phyloP scores from a whole-genome alignment of 2,329 filamentous ascomycete species.

The Helotiales sp. region DNA sequence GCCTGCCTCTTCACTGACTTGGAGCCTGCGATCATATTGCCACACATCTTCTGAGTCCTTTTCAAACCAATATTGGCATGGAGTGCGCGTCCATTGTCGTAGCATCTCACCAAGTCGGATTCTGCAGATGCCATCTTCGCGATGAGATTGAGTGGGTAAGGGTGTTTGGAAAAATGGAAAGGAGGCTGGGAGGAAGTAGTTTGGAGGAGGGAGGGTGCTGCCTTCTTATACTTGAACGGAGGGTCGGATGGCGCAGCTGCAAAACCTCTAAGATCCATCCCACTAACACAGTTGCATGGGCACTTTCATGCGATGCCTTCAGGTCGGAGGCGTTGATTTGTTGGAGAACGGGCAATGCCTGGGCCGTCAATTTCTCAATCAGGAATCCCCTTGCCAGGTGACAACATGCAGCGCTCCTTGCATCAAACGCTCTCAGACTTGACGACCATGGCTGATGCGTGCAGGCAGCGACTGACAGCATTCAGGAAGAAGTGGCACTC shows the following conservation, averaged over 20 bases:
- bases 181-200: conserved; percentile 17
- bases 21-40: conserved; percentile 10
- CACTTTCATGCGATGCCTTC: conserved; percentile 17
- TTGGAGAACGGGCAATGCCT: conserved; percentile 19
- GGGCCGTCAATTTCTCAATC: conserved; percentile 15
- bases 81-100: conserved; percentile 17
- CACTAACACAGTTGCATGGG: conserved; percentile 14
- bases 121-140: conserved; percentile 20
- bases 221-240: conserved; percentile 23
- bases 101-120: conserved; percentile 21
- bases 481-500: conserved; percentile 12
- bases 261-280: conserved; percentile 15
- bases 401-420: conserved; percentile 18
- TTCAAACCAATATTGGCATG: conserved; percentile 21
- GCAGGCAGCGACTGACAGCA: conserved; percentile 10
- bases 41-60: conserved; percentile 17
- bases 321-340: conserved; percentile 13
- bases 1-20: conserved; percentile 10
- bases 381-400: conserved; percentile 19
- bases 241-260: conserved; percentile 20
- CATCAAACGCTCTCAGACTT: conserved; percentile 17
- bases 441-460: conserved; percentile 9
- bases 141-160: conserved; percentile 13
- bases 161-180: conserved; percentile 18
- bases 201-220: conserved; percentile 12